These are phyloP conservation scores for Coffea eugenioides DNA, from an alignment of 257 asterid species.

Conservation along the genomic window DNA sequence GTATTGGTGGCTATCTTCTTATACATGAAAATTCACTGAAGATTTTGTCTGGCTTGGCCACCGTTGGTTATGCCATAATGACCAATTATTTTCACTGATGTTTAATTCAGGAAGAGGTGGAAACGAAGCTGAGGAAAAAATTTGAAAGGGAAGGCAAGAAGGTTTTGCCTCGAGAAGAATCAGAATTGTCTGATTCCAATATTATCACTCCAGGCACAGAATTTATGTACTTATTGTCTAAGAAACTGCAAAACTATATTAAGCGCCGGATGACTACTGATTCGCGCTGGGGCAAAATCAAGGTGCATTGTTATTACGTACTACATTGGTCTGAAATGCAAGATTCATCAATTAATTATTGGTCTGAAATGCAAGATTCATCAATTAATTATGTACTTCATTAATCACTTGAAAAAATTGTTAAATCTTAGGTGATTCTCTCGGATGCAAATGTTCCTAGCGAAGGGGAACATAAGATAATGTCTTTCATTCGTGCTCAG, in stretches of 20 bases:
- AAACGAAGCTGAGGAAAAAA: slow-evolving; percentile 25
- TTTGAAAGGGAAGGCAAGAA: slow-evolving; percentile 85
- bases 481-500: slow-evolving; percentile 90
- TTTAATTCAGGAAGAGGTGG: too few species aligned
- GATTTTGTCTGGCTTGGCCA: slow-evolving; percentile 5
- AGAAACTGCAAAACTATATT: slow-evolving; percentile 38
- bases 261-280: slow-evolving; percentile 35
- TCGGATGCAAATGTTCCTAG: slow-evolving; percentile 99
- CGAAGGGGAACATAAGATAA: slow-evolving; percentile 96
- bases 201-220: slow-evolving; percentile 94
- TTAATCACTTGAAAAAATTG: too few species aligned
- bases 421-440: slow-evolving; percentile 58
- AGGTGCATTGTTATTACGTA: slow-evolving; percentile 33
- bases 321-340: too few species aligned
- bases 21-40: too few species aligned
- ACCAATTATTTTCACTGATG: too few species aligned
- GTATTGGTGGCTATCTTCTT: too few species aligned
- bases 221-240: slow-evolving; percentile 54
- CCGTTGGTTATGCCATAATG: slow-evolving; percentile 37
- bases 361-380: not conserved
- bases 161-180: slow-evolving; percentile 79
- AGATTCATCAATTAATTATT: not conserved
- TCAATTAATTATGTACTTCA: not conserved
- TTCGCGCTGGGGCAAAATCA: slow-evolving; percentile 46
- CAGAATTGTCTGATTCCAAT: slow-evolving; percentile 81